These are phyloP conservation scores for Eucalyptus cloeziana DNA, from an alignment of 345 rosid genomes.

Conservation along the genomic window DNA sequence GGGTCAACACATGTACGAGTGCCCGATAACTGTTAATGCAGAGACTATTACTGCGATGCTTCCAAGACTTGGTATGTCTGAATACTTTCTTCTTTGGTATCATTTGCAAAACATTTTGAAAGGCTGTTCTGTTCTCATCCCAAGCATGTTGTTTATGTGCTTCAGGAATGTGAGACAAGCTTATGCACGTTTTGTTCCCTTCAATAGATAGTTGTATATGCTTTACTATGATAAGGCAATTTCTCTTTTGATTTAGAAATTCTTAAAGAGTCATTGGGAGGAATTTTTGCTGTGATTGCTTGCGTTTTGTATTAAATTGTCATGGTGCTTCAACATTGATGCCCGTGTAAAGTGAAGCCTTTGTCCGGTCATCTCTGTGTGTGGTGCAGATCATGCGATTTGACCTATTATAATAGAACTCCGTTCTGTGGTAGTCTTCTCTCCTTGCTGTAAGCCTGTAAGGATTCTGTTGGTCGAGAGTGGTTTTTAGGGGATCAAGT, in stretches of 20 bases:
- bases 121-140: neutral
- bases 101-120: neutral
- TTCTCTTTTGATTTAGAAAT: neutral
- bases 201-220: neutral
- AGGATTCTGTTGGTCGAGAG: neutral
- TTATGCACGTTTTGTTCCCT: neutral
- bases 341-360: neutral
- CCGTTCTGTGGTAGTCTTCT: neutral
- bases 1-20: constrained; percentile 70
- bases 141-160: neutral
- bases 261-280: neutral
- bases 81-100: neutral
- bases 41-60: constrained; percentile 93
- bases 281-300: neutral
- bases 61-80: constrained; percentile 84
- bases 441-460: neutral
- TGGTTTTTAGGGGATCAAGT: neutral
- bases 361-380: neutral
- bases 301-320: neutral
- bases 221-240: neutral
- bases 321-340: neutral
- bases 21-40: constrained; percentile 60
- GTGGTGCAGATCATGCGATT: neutral
- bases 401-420: neutral
- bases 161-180: neutral